Percentiles rank a stretch among this genome's conserved stretches.
Conservation (phyloP, 176 grass and related monocot genomes). For the Poa pratensis region DNA sequence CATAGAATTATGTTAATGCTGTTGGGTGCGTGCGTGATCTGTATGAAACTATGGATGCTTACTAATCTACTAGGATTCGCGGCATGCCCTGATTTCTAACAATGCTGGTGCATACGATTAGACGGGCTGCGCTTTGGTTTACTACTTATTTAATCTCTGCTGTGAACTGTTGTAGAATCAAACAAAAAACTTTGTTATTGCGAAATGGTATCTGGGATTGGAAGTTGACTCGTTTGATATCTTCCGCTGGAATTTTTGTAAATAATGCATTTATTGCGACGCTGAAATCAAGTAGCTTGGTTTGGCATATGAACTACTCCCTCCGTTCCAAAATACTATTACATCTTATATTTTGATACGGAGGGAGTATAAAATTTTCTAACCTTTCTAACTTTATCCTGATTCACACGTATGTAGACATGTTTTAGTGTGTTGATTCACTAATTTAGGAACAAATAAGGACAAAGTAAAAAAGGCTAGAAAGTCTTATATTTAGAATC, state of each 20-base stretch:
- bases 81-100: background rate
- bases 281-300: background rate
- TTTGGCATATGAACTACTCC: background rate
- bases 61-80: background rate
- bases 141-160: background rate
- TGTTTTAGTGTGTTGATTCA: too few relatives aligned
- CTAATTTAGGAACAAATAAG: too few relatives aligned
- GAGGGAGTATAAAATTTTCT: too few relatives aligned
- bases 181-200: background rate
- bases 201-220: background rate
- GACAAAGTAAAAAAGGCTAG: too few relatives aligned
- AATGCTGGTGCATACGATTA: background rate
- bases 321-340: too few relatives aligned
- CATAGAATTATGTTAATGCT: background rate
- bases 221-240: background rate
- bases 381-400: too few relatives aligned
- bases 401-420: too few relatives aligned
- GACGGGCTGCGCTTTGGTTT: background rate
- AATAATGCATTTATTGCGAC: background rate
- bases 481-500: too few relatives aligned
- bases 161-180: background rate
- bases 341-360: too few relatives aligned
- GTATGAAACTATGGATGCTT: conserved; percentile 8
- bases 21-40: background rate
- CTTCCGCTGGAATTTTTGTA: background rate